Base-by-base conservation (phyloP, 2,329 filamentous ascomycete genomes). In the Didymella exigua region DNA sequence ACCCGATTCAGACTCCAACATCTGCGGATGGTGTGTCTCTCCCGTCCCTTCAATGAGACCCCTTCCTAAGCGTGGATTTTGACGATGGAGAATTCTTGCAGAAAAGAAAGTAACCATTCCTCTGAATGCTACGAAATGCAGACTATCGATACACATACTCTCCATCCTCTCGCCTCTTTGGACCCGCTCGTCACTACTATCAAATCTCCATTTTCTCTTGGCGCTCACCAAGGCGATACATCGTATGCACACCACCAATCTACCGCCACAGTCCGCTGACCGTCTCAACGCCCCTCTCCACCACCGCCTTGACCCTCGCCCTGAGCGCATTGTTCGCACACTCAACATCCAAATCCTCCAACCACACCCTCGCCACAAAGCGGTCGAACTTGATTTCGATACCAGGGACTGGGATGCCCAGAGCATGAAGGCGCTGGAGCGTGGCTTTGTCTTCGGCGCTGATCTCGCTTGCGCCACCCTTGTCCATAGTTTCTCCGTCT, bases 301-400 rank as follows among this genome's bases (percentile, higher is more conserved):
- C 90, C 8, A 99, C 91, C 1, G 91, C 91, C 65, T 89, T 84
- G 5, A 99, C 90, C 54, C 95, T 83, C 74, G 96, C 93, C 41
- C 87, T 87, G 69, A 96, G 84, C 16, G 91, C 86, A 60, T 86
- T 85, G 61, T 91, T 91, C 49, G 79, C 79, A 73, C 91, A 96
- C 76, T 98, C 95, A 4, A 99, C 90, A 65, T 96, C 91, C 38
- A 98, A 76, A 63, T 90, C 86, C 80, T 98, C 95, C 33, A 99
- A 79, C 93, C 93, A 98, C 6, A 99, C 88, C 58, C 86, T 89
- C 6, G 93, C 95, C 48, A 89, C 82, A 77, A 92, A 88, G 77
- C 91, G 95, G 67, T 98, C 93, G 4, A 97, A 89, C 67, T 84
- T 87, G 75, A 99, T 91, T 58, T 89, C 85, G 14, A 99, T 82